Percentiles rank a stretch among this genome's conserved stretches.
Evolutionary conservation across 139 green algal species (phyloP).

Genomic region (Chlamydomonas schloesseri): DNA sequence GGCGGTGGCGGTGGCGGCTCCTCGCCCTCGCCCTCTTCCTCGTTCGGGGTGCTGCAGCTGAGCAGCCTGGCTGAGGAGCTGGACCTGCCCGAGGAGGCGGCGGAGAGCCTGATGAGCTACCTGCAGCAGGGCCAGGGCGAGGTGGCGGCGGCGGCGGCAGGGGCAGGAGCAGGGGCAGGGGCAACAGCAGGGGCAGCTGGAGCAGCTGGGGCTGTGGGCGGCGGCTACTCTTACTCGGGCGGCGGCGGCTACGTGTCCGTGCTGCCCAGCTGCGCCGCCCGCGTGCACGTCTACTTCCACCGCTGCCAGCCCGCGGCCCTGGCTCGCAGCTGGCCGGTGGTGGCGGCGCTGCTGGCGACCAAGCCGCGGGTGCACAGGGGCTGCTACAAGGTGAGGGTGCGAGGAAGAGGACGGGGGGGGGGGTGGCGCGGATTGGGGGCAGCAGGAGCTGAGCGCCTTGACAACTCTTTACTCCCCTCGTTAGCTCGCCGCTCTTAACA

Average conservation of each 20-base stretch:
- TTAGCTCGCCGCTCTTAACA: too few relatives aligned
- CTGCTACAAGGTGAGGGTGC: slow-evolving; percentile 39
- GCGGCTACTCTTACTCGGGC: too few relatives aligned
- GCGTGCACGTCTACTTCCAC: slow-evolving; percentile 66
- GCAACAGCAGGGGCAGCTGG: neutral
- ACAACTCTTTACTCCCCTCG: too few relatives aligned
- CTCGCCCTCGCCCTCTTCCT: neutral
- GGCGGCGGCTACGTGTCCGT: slow-evolving; percentile 49
- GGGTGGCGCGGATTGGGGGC: too few relatives aligned
- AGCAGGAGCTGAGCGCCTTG: too few relatives aligned
- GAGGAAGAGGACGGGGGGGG: neutral
- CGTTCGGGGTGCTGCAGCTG: slow-evolving; percentile 61
- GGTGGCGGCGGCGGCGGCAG: neutral
- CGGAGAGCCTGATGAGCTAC: slow-evolving; percentile 85
- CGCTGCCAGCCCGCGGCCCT: slow-evolving; percentile 41
- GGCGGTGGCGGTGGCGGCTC: neutral
- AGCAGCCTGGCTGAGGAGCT: slow-evolving; percentile 44
- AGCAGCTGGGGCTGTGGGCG: neutral
- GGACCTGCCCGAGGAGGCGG: slow-evolving; percentile 78
- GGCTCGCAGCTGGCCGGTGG: slow-evolving; percentile 37
- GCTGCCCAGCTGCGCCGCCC: slow-evolving; percentile 51
- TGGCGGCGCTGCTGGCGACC: slow-evolving; percentile 50
- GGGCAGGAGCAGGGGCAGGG: neutral
- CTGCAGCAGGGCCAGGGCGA: slow-evolving; percentile 60
- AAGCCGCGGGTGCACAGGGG: slow-evolving; percentile 45